A percentile compares a stretch with the other conserved stretches of the same genome.
phyloP scores from a whole-genome alignment of 441 rosid genomes.

The Theobroma grandiflorum region DNA sequence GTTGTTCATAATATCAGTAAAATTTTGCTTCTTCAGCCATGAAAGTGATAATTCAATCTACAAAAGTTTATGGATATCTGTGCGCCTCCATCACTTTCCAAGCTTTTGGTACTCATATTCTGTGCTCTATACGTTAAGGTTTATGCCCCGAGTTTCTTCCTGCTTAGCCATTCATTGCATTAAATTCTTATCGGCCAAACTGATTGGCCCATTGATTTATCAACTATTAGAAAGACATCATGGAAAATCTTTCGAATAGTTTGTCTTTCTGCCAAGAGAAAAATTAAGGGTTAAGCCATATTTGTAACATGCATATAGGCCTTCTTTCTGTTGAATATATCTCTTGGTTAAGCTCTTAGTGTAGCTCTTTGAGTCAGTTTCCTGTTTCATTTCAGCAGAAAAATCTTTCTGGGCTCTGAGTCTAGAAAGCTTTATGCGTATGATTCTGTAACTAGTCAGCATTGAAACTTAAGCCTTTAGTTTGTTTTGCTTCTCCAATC shows the following conservation, averaged over 20 bases:
- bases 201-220: neutral
- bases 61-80: slow-evolving; percentile 27
- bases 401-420: slow-evolving; percentile 10
- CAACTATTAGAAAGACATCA: neutral
- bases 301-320: neutral
- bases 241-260: slow-evolving; percentile 3
- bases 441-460: slow-evolving; percentile 4
- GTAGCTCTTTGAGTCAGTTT: slow-evolving; percentile 6
- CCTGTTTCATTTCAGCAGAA: neutral
- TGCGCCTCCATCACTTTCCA: slow-evolving; percentile 38
- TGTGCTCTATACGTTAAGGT: too few relatives aligned
- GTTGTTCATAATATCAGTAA: slow-evolving; percentile 18
- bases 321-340: neutral
- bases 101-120: neutral
- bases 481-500: slow-evolving; percentile 1
- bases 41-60: slow-evolving; percentile 34
- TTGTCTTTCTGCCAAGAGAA: slow-evolving; percentile 5
- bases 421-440: neutral
- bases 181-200: neutral
- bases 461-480: slow-evolving; percentile 5
- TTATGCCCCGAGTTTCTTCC: too few relatives aligned
- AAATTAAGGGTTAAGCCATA: neutral
- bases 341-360: neutral
- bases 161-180: neutral
- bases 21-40: slow-evolving; percentile 23